Conservation (phyloP, 768 basidiomycete genomes). For the Chlorophyllum brunneum region DNA sequence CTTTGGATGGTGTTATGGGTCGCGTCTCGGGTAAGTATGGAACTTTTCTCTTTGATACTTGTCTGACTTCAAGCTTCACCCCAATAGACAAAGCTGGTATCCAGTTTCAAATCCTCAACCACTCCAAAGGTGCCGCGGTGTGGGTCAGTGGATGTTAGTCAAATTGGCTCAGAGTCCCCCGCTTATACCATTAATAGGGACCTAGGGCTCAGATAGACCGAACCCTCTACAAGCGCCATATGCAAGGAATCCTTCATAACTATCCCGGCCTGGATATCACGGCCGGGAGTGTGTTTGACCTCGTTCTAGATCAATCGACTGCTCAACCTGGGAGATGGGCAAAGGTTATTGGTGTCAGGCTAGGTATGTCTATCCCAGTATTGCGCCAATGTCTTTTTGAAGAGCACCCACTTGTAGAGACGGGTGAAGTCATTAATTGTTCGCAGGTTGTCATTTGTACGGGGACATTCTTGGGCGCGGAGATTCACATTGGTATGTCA, state of each 20-base stretch:
- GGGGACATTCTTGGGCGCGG: constrained; percentile 87
- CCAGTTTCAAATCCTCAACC: constrained; percentile 83
- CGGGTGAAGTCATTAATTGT: constrained; percentile 71
- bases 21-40: constrained; percentile 64
- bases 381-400: not conserved
- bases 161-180: not conserved
- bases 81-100: constrained; percentile 78
- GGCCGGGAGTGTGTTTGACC: constrained; percentile 75
- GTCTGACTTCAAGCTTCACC: not conserved
- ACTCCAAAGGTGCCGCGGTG: constrained; percentile 83
- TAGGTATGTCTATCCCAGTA: constrained; percentile 40
- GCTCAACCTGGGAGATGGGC: constrained; percentile 41
- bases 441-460: constrained; percentile 86
- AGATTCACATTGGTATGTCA: constrained; percentile 78
- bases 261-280: constrained; percentile 70
- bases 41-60: not conserved
- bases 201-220: constrained; percentile 88
- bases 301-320: constrained; percentile 55
- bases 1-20: constrained; percentile 85
- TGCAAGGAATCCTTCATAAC: constrained; percentile 64
- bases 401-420: constrained; percentile 39
- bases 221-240: constrained; percentile 75
- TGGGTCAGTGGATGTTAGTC: constrained; percentile 54
- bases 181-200: constrained; percentile 47
- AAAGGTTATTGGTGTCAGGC: constrained; percentile 57